Evolutionary conservation across 1,284 basidiomycete genomes (phyloP).

Genomic region (Pseudozyma sp.): DNA sequence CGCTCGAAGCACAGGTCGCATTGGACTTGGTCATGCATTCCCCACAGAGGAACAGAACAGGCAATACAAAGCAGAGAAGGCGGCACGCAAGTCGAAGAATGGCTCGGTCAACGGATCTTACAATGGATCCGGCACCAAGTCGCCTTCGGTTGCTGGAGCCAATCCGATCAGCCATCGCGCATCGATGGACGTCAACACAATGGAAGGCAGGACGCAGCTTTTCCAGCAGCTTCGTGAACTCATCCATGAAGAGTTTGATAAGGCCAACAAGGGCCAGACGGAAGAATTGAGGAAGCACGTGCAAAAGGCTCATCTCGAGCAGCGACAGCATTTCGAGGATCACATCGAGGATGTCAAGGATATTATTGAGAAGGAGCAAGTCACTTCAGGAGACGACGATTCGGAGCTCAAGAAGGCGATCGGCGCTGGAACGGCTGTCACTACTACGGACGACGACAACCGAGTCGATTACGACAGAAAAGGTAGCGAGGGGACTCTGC

Average conservation of each 20-base stretch:
- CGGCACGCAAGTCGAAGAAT: constrained; percentile 27
- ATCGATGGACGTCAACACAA: constrained; percentile 42
- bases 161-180: constrained; percentile 7
- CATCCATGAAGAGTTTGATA: constrained; percentile 52
- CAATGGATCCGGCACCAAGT: constrained; percentile 13
- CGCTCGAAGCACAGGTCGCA: constrained; percentile 24
- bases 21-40: constrained; percentile 48
- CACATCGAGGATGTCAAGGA: constrained; percentile 64
- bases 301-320: constrained; percentile 14
- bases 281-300: constrained; percentile 25
- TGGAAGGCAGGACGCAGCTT: constrained; percentile 37
- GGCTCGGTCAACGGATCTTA: not conserved
- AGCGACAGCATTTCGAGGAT: constrained; percentile 49
- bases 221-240: constrained; percentile 42
- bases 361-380: constrained; percentile 29
- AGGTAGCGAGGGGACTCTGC: constrained; percentile 23
- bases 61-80: constrained; percentile 43
- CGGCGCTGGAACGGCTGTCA: constrained; percentile 15
- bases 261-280: constrained; percentile 46
- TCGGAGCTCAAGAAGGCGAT: constrained; percentile 9
- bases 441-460: constrained; percentile 18
- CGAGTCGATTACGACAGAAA: constrained; percentile 3
- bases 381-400: constrained; percentile 6
- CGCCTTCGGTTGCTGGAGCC: constrained; percentile 22
- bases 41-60: constrained; percentile 45